Evolutionary conservation across 148 eudicot species (phyloP), one percentile per base, ranked within the genome.

Genomic region (Amaranthus hypochondriacus): DNA sequence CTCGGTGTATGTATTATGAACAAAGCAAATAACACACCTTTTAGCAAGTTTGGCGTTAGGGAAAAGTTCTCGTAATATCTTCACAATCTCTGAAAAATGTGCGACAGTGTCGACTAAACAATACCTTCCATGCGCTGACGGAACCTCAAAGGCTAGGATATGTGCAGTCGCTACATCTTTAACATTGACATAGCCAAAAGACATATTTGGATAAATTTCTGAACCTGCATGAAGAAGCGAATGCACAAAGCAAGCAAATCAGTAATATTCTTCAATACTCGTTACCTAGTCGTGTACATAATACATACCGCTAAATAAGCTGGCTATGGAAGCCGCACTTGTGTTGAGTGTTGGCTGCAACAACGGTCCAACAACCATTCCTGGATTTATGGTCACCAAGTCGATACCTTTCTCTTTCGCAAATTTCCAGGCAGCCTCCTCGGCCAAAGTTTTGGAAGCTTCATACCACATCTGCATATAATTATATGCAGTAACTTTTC

Each of bases 71-170:
- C 39, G 72, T 51, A 83, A 61, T 54, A 78, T 73, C 62, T 85
- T 67, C 18, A 83, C 39, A 54, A 64, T 65, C 21, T 77, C 75
- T 3, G 84, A 78, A 48, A 52, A 9, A 64, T 48, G 59, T 2
- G 59, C 14, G 6, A 80, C 81, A 28, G 28, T 59, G 14, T 69
- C 81, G 43, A 69, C 83, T 10, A 87, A 48, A 48, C 82, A 77
- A 61, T 85, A 87, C 77, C 90, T 79, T 7, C 88, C 90, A 55
- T 56, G 72, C 4, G 87, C 87, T 1, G 85, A 80, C 72, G 87
- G 76, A 48, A 69, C 52, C 70, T 87, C 88, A 74, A 79, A 80
- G 49, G 85, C 90, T 70, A 39, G 66, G 15, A 85, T 56, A 66
- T 83, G 88, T 52, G 85, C 87, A 42, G 14, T 21, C 7, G 84